phyloP scores from a whole-genome alignment of 345 rosid genomes.

The Pistacia integerrima region DNA sequence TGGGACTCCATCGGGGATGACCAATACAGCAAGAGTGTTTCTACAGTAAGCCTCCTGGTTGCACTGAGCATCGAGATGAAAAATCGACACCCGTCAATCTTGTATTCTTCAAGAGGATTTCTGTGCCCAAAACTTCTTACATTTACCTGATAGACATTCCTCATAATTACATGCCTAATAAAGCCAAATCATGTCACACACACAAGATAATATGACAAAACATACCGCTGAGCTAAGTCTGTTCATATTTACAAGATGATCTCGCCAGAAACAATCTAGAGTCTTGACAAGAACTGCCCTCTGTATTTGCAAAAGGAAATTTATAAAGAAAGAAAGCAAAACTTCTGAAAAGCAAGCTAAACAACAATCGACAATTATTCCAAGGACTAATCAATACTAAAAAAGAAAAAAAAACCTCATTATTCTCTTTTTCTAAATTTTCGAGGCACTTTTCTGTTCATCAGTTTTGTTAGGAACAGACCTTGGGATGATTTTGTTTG shows the following conservation, averaged over 20 bases:
- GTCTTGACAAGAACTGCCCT: conserved; percentile 89
- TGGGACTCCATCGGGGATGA: conserved; percentile 75
- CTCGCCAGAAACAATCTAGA: conserved; percentile 89
- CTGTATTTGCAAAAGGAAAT: conserved; percentile 36
- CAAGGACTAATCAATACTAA: neutral
- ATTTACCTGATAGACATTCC: conserved; percentile 58
- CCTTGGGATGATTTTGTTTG: neutral
- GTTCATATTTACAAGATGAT: conserved; percentile 93
- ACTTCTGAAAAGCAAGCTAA: conserved; percentile 3
- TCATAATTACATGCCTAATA: conserved; percentile 25
- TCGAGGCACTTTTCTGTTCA: neutral
- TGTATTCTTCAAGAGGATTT: conserved; percentile 97
- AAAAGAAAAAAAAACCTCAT: neutral
- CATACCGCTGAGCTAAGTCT: conserved; percentile 92
- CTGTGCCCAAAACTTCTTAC: conserved; percentile 96
- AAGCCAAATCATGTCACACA: neutral
- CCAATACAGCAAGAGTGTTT: conserved; percentile 82
- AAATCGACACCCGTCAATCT: conserved; percentile 92
- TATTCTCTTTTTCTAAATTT: neutral
- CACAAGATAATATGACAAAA: conserved; percentile 1
- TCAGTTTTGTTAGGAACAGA: neutral
- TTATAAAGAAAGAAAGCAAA: neutral
- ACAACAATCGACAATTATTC: conserved; percentile 7
- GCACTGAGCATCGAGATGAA: conserved; percentile 97
- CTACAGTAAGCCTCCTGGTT: conserved; percentile 80